phyloP scores from a whole-genome alignment of 495 filamentous ascomycete genomes.

The Staphylotrichum tortipilum region DNA sequence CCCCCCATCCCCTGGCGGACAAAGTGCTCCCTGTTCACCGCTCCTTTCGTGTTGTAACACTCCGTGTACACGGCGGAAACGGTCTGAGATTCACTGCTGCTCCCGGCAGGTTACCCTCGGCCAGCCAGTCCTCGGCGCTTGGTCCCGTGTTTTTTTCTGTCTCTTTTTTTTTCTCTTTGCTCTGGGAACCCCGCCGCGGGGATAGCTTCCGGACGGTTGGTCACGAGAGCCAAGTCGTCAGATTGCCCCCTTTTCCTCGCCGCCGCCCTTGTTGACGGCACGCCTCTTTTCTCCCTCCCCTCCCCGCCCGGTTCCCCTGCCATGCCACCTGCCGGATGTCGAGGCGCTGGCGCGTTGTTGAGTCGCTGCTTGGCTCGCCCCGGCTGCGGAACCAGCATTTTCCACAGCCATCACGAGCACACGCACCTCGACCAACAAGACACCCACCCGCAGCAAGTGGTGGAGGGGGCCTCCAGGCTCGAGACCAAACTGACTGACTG shows the following conservation, averaged over 20 bases:
- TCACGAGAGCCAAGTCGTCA: slow-evolving; percentile 16
- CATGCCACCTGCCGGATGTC: background rate
- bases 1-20: too few species aligned
- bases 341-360: background rate
- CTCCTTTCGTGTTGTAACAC: too few species aligned
- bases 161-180: background rate
- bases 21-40: too few species aligned
- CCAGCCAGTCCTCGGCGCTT: slow-evolving; percentile 7
- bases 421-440: too few species aligned
- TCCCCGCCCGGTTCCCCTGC: too few species aligned
- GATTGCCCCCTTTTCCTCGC: slow-evolving; percentile 1
- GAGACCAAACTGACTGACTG: slow-evolving; percentile 5
- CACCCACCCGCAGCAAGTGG: too few species aligned
- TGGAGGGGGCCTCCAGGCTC: too few species aligned
- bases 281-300: background rate
- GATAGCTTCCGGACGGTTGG: slow-evolving; percentile 18
- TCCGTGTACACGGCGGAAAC: too few species aligned
- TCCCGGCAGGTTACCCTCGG: slow-evolving; percentile 15
- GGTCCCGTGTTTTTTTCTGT: background rate
- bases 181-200: slow-evolving; percentile 20
- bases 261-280: background rate
- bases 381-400: background rate
- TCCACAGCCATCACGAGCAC: slow-evolving; percentile 14
- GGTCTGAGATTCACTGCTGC: slow-evolving; percentile 5
- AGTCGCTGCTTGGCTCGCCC: too few species aligned